Base-by-base conservation (phyloP, 129 eudicot genomes). In the Solidago caesia region DNA sequence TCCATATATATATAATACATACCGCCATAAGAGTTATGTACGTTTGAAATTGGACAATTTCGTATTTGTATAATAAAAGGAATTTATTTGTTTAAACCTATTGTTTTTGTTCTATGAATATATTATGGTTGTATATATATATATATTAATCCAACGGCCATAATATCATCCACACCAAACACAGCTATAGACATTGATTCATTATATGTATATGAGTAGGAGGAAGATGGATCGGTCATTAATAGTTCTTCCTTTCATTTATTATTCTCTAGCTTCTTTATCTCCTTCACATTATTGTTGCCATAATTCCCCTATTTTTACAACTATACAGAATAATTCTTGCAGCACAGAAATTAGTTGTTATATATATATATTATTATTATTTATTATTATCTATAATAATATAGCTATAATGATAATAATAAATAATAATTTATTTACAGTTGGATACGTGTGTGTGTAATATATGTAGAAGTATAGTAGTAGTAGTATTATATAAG, bases 151-250 rank as follows among this genome's bases (percentile, higher is more conserved):
- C 77, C 10, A 61, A 78, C 43, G 77, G 77, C 72, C 73, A 75
- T 75, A 7, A 48, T 79, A 48, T 16, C 5, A 62, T 63, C 60
- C 27, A 55, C 33, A 72, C 73, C 82, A 33, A 79, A 79, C 61
- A 42, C 73, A 72, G 64, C 78, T 79, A 49, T 72, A 72, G 63
- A 64, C 78, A 71, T 78, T 71, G 76, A 79, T 79, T 72, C 49
- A 44, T 63, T 64, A 56, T 11, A 15, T 64, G 29, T 55, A 21
- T 72, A 60, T 78, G 71, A 72, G 69, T 79, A 65, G 74, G 79
- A 72, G 78, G 78, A 79, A 72, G 83, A 72, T 57, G 70, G 78
- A 72, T 62, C 64, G 79, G 69, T 79, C 83, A 79, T 79, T 79
- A 55, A 72, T 44, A 12, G 44, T 72, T 45, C 46, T 68, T 21